A percentile compares a stretch with the other conserved stretches of the same genome.
Evolutionary conservation across 1,284 basidiomycete species (phyloP).

Genomic region (Phaffia rhodozyma): DNA sequence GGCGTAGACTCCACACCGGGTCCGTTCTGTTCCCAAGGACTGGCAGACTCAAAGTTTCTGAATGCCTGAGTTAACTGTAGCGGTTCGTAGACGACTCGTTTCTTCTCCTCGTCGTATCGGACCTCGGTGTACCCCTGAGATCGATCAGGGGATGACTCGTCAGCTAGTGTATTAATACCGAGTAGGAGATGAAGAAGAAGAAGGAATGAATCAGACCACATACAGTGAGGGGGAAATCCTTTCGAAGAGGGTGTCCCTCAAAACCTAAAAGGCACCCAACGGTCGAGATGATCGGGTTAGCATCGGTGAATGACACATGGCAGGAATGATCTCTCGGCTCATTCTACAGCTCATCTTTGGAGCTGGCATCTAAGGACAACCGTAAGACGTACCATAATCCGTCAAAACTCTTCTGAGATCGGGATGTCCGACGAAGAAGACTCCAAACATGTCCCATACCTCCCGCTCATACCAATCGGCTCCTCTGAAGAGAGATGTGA

Average conservation of each 20-base stretch:
- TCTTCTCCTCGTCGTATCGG: constrained; percentile 95
- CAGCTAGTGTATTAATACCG: not conserved
- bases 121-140: constrained; percentile 84
- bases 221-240: constrained; percentile 94
- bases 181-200: not conserved
- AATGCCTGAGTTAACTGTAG: constrained; percentile 96
- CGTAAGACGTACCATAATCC: constrained; percentile 64
- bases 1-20: constrained; percentile 59
- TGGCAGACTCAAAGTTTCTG: constrained; percentile 82
- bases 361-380: too few relatives aligned
- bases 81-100: constrained; percentile 96
- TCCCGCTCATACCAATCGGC: constrained; percentile 98
- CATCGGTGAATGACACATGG: not conserved
- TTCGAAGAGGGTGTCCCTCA: constrained; percentile 93
- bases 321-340: too few relatives aligned
- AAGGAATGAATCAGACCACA: constrained; percentile 23
- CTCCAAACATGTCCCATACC: constrained; percentile 95
- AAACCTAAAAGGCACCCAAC: constrained; percentile 49
- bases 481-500: constrained; percentile 64
- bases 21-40: constrained; percentile 94
- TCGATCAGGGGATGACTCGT: constrained; percentile 4
- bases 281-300: constrained; percentile 4
- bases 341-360: not conserved
- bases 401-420: constrained; percentile 97
- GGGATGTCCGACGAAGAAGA: constrained; percentile 93